Evolutionary conservation across 2,329 filamentous ascomycete species (phyloP).

Genomic region (Cytospora schulzeri): DNA sequence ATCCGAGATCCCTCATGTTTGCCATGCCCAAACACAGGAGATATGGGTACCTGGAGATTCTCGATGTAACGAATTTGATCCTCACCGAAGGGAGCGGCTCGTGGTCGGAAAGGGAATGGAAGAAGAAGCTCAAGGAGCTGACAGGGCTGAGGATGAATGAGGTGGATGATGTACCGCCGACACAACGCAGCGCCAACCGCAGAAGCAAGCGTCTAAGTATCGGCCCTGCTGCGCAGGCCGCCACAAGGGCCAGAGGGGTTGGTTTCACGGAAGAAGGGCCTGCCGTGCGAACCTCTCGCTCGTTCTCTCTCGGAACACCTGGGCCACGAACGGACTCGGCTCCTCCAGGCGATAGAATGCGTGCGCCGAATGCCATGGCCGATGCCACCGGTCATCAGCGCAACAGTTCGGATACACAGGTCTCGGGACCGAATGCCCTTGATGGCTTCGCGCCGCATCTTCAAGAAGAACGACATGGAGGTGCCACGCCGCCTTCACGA

Average conservation of each 20-base stretch:
- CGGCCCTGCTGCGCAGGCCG: slow-evolving; percentile 40
- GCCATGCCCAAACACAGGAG: slow-evolving; percentile 88
- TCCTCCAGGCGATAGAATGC: slow-evolving; percentile 46
- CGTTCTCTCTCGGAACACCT: slow-evolving; percentile 47
- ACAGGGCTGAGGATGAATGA: slow-evolving; percentile 77
- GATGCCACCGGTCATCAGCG: slow-evolving; percentile 44
- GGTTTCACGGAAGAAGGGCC: slow-evolving; percentile 59
- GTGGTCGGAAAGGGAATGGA: slow-evolving; percentile 90
- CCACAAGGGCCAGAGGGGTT: slow-evolving; percentile 47
- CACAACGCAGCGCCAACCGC: slow-evolving; percentile 58
- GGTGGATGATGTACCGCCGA: slow-evolving; percentile 52
- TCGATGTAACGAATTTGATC: slow-evolving; percentile 82
- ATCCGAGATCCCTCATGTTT: slow-evolving; percentile 93
- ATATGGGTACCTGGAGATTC: slow-evolving; percentile 87
- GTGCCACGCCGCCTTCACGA: slow-evolving; percentile 30
- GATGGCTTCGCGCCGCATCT: slow-evolving; percentile 27
- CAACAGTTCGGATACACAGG: slow-evolving; percentile 51
- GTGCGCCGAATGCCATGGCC: slow-evolving; percentile 39
- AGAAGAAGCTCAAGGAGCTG: slow-evolving; percentile 83
- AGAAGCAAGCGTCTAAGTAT: slow-evolving; percentile 60
- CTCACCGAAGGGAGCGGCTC: slow-evolving; percentile 71
- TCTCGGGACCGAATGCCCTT: slow-evolving; percentile 34
- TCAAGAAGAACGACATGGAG: slow-evolving; percentile 15
- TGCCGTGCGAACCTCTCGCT: slow-evolving; percentile 55
- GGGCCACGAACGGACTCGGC: slow-evolving; percentile 52